Conservation (phyloP, 768 basidiomycete genomes). For the Hirschioporus abietinus region DNA sequence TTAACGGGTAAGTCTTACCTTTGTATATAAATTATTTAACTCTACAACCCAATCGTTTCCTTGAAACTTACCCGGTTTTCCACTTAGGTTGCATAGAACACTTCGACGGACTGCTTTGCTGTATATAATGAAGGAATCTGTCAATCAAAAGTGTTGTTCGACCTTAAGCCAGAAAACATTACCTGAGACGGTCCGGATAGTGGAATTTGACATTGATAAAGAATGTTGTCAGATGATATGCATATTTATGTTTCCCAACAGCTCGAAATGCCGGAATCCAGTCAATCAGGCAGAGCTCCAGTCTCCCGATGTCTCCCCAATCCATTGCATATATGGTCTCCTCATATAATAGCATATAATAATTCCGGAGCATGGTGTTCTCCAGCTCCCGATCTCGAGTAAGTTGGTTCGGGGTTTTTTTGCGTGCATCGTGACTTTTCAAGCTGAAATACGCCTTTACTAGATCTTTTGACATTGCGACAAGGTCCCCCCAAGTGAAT, state of each 20-base stretch:
- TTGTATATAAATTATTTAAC: conserved; percentile 37
- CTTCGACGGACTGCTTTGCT: conserved; percentile 18
- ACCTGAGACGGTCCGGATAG: conserved; percentile 20
- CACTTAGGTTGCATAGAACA: conserved; percentile 30
- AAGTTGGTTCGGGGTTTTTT: neutral
- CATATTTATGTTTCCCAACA: conserved; percentile 31
- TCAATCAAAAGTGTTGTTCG: too few species aligned
- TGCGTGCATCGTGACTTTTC: neutral
- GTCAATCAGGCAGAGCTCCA: conserved; percentile 21
- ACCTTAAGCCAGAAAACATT: neutral
- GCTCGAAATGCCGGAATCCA: conserved; percentile 28
- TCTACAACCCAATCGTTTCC: conserved; percentile 37
- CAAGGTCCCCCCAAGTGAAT: conserved; percentile 18
- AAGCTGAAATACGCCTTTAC: conserved; percentile 18
- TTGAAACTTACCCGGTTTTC: conserved; percentile 23
- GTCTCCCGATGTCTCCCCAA: conserved; percentile 27
- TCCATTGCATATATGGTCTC: conserved; percentile 33
- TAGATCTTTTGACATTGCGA: conserved; percentile 20
- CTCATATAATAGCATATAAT: conserved; percentile 35
- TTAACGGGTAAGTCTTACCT: conserved; percentile 21
- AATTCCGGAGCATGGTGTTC: conserved; percentile 27
- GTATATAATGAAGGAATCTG: too few species aligned
- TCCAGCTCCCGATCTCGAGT: conserved; percentile 28
- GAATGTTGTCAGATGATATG: conserved; percentile 11
- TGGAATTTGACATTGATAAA: conserved; percentile 18